A percentile compares a stretch with the other conserved stretches of the same genome.
phyloP scores from a whole-genome alignment of 2,329 filamentous ascomycete species.

The Gnomoniopsis sp. region DNA sequence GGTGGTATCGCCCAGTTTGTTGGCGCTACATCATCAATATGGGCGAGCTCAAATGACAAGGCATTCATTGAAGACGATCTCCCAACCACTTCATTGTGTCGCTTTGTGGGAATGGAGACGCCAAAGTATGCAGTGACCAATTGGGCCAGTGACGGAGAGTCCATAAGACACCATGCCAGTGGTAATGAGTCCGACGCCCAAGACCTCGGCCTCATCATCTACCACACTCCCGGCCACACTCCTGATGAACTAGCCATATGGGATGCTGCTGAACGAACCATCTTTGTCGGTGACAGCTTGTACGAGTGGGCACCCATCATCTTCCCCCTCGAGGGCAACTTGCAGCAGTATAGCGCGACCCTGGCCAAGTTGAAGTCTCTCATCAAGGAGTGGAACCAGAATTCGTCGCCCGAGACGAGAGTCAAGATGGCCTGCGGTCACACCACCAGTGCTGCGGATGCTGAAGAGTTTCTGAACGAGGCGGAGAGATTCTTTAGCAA shows the following conservation, averaged over 20 bases:
- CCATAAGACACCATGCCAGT: slow-evolving; percentile 20
- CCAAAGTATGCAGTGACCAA: slow-evolving; percentile 37
- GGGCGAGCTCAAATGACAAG: slow-evolving; percentile 31
- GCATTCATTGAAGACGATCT: slow-evolving; percentile 37
- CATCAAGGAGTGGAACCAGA: slow-evolving; percentile 16
- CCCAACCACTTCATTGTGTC: slow-evolving; percentile 36
- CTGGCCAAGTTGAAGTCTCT: slow-evolving; percentile 15
- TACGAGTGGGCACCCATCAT: slow-evolving; percentile 32
- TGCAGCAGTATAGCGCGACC: slow-evolving; percentile 18
- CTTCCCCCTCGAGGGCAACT: slow-evolving; percentile 20
- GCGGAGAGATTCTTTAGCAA: slow-evolving; percentile 4
- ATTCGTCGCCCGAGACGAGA: background rate
- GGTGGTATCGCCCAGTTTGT: slow-evolving; percentile 35
- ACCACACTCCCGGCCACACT: slow-evolving; percentile 44
- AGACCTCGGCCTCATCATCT: slow-evolving; percentile 35
- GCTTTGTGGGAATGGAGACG: slow-evolving; percentile 30
- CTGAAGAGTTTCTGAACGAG: slow-evolving; percentile 1
- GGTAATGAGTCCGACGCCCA: slow-evolving; percentile 12
- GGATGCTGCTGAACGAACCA: slow-evolving; percentile 37
- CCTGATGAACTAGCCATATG: slow-evolving; percentile 43
- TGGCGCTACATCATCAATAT: slow-evolving; percentile 23
- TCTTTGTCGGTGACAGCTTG: slow-evolving; percentile 45
- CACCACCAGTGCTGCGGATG: slow-evolving; percentile 1
- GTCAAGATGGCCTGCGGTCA: slow-evolving; percentile 12
- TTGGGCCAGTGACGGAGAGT: slow-evolving; percentile 36